Conservation (phyloP, 441 rosid species). For the Monsonia emarginata region DNA sequence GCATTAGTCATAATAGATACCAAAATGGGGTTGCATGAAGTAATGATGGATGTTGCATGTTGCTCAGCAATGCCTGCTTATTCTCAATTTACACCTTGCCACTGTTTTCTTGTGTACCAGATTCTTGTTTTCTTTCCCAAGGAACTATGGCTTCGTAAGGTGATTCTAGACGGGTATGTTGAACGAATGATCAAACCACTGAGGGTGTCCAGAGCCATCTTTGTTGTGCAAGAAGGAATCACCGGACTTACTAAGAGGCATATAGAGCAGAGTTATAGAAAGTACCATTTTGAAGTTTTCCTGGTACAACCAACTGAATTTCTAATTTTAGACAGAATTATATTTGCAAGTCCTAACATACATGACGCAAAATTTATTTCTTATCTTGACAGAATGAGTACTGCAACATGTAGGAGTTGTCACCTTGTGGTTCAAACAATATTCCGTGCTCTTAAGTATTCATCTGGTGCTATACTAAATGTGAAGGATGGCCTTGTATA, state of each 20-base stretch:
- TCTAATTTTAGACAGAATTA: background rate
- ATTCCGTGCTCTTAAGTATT: too few species aligned
- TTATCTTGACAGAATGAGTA: too few species aligned
- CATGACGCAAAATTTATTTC: too few species aligned
- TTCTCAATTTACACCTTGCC: slow-evolving; percentile 2
- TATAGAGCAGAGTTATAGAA: background rate
- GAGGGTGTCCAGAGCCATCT: slow-evolving; percentile 29
- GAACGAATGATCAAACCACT: slow-evolving; percentile 35
- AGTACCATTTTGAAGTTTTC: slow-evolving; percentile 34
- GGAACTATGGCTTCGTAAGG: slow-evolving; percentile 33
- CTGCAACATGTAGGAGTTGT: too few species aligned
- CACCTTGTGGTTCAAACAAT: too few species aligned
- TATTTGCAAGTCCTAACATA: background rate
- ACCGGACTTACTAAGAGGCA: background rate
- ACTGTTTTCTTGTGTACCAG: slow-evolving; percentile 22
- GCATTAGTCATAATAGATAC: too few species aligned
- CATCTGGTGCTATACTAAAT: too few species aligned
- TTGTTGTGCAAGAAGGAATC: slow-evolving; percentile 28
- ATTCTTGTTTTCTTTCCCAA: slow-evolving; percentile 45
- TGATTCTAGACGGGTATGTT: slow-evolving; percentile 24
- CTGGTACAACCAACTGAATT: slow-evolving; percentile 19
- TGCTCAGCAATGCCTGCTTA: background rate
- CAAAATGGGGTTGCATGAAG: background rate
- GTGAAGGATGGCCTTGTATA: background rate
- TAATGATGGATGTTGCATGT: too few species aligned